Conservation (phyloP, 371 early-diverging fungal genomes). For the Blastocladiella emersonii region DNA sequence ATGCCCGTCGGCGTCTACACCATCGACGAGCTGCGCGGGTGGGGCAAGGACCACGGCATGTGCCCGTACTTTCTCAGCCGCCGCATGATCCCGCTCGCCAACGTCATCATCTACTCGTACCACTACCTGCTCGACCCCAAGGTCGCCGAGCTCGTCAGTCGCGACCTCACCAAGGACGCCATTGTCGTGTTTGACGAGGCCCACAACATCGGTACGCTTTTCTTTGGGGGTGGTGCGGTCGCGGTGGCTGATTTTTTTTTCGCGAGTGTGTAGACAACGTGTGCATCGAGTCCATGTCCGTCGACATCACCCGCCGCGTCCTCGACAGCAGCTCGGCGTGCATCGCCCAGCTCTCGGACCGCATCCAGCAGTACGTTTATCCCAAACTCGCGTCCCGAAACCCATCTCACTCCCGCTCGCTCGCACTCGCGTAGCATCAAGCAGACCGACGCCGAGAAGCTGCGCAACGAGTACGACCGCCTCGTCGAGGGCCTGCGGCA, state of each 20-base stretch:
- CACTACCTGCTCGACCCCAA: constrained; percentile 99
- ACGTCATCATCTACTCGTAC: constrained; percentile 98
- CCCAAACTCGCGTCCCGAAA: too few relatives aligned
- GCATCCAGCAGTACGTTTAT: constrained; percentile 46
- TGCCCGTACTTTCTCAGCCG: constrained; percentile 97
- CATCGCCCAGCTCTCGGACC: constrained; percentile 48
- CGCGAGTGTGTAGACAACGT: constrained; percentile 84
- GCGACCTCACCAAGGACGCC: constrained; percentile 82
- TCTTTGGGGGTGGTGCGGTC: not conserved
- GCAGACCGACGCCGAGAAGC: constrained; percentile 65
- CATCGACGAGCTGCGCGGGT: constrained; percentile 78
- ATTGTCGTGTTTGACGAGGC: constrained; percentile 99
- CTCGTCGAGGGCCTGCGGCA: constrained; percentile 57
- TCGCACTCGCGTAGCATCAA: constrained; percentile 74
- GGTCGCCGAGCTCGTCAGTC: constrained; percentile 92
- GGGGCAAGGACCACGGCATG: constrained; percentile 51
- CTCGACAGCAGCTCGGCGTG: constrained; percentile 81
- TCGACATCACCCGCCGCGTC: constrained; percentile 81
- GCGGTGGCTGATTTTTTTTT: not conserved
- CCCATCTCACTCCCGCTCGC: too few relatives aligned
- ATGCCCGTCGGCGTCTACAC: constrained; percentile 92
- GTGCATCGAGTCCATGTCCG: constrained; percentile 94
- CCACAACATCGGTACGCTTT: constrained; percentile 89
- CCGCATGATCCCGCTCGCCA: constrained; percentile 69
- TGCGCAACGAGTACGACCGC: constrained; percentile 73